phyloP scores from a whole-genome alignment of 768 basidiomycete genomes.

The Lyophyllum decastes region DNA sequence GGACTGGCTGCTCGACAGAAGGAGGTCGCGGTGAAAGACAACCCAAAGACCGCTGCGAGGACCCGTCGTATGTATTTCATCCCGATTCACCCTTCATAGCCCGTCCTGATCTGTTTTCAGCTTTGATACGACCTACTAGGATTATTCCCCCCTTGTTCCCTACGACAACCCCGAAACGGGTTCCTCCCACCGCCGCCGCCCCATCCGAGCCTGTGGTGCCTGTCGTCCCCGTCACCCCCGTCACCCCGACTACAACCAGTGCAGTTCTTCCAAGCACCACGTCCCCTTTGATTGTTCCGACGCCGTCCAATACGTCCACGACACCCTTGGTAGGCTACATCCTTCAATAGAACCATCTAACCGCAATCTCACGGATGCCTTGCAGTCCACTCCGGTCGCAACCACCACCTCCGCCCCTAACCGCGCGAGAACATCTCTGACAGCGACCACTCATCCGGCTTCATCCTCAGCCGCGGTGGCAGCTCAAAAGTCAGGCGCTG shows the following conservation, averaged over 20 bases:
- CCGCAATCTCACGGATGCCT: too few relatives aligned
- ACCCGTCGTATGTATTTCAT: not conserved
- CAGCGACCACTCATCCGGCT: not conserved
- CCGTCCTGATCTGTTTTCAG: not conserved
- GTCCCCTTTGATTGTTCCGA: not conserved
- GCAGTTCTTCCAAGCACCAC: not conserved
- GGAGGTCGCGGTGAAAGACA: too few relatives aligned
- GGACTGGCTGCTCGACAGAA: slow-evolving; percentile 10
- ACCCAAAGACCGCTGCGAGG: not conserved
- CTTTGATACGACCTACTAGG: not conserved
- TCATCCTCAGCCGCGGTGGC: not conserved
- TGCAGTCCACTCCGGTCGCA: not conserved
- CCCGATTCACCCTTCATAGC: not conserved
- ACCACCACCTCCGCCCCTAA: not conserved
- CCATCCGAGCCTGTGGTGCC: not conserved
- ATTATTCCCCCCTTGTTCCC: not conserved
- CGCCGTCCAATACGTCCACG: not conserved
- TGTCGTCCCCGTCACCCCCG: not conserved
- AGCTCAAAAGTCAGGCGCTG: slow-evolving; percentile 3
- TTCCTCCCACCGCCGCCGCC: not conserved
- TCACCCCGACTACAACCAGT: not conserved
- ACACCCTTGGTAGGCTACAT: not conserved
- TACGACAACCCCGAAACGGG: not conserved
- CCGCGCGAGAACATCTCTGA: not conserved
- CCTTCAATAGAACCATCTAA: not conserved